Evolutionary conservation across 2,329 filamentous ascomycete genomes (phyloP), one percentile per base, ranked within the genome.

Genomic region (Aspergillus candidus): DNA sequence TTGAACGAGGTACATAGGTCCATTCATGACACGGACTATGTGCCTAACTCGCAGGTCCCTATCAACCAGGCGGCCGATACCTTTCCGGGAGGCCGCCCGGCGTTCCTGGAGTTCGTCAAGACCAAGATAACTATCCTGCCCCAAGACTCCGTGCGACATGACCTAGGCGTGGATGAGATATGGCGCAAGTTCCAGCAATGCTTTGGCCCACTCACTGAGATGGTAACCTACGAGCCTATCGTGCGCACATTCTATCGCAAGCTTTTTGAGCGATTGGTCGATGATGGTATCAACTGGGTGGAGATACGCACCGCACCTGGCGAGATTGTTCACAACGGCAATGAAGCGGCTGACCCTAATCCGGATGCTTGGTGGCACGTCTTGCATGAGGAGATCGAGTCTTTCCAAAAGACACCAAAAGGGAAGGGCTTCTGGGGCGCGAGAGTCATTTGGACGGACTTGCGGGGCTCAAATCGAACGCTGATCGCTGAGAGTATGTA

Each of bases 191-290:
- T 95, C 67, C 71, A 70, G 43, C 78, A 77, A 33, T 85, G 82
- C 53, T 95, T 95, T 66, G 67, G 75, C 2, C 79, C 88, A 6
- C 75, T 89, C 17, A 78, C 78, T 32, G 82, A 79, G 11, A 77
- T 94, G 44, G 75, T 94, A 41, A 84, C 83, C 64, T 94, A 94
- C 67, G 89, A 95, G 66, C 88, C 89, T 11, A 84, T 95, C 51
- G 91, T 85, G 68, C 79, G 88, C 17, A 73, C 72, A 11, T 91
- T 88, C 58, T 71, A 94, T 46, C 79, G 77, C 31, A 75, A 78
- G 17, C 74, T 95, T 52, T 80, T 93, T 66, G 70, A 70, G 37
- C 75, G 82, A 35, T 72, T 95, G 22, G 74, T 82, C 15, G 80
- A 79, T 4, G 90, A 96, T 59, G 88, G 88, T 6, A 79, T 95